phyloP scores from a whole-genome alignment of 2,329 filamentous ascomycete genomes.

The Apiospora saccharicola region DNA sequence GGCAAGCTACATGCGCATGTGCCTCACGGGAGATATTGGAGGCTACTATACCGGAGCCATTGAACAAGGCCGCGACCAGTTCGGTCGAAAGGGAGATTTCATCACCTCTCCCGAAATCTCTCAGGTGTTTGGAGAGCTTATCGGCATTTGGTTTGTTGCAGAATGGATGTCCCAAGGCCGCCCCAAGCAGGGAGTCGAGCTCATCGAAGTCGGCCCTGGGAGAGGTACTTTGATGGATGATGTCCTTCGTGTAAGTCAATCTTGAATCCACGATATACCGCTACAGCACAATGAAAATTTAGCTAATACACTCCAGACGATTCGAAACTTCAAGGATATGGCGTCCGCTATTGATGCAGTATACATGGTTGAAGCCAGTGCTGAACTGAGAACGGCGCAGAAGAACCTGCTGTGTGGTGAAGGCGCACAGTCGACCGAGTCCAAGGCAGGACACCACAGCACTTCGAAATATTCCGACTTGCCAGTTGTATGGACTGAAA shows the following conservation, averaged over 20 bases:
- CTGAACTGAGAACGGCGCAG: slow-evolving; percentile 78
- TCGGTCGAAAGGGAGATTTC: slow-evolving; percentile 93
- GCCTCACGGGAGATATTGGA: slow-evolving; percentile 86
- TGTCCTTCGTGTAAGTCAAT: slow-evolving; percentile 78
- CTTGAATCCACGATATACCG: not conserved
- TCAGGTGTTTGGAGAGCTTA: slow-evolving; percentile 92
- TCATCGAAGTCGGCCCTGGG: slow-evolving; percentile 94
- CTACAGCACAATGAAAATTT: too few species aligned
- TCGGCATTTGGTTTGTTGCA: slow-evolving; percentile 93
- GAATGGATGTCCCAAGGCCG: slow-evolving; percentile 95
- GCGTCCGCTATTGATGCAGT: slow-evolving; percentile 81
- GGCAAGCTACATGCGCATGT: slow-evolving; percentile 98
- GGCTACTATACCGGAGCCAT: slow-evolving; percentile 91
- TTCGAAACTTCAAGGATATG: slow-evolving; percentile 83
- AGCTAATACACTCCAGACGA: slow-evolving; percentile 63
- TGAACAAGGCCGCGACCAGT: slow-evolving; percentile 77
- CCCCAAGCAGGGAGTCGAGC: slow-evolving; percentile 75
- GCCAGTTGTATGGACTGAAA: slow-evolving; percentile 90
- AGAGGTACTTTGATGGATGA: slow-evolving; percentile 97
- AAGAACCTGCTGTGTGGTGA: slow-evolving; percentile 82
- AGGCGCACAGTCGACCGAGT: slow-evolving; percentile 71
- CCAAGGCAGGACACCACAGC: slow-evolving; percentile 76
- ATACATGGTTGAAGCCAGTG: slow-evolving; percentile 94
- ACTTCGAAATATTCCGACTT: slow-evolving; percentile 76
- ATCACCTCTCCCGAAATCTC: slow-evolving; percentile 98